phyloP scores from a whole-genome alignment of 345 rosid species.

The Eucalyptus albens region DNA sequence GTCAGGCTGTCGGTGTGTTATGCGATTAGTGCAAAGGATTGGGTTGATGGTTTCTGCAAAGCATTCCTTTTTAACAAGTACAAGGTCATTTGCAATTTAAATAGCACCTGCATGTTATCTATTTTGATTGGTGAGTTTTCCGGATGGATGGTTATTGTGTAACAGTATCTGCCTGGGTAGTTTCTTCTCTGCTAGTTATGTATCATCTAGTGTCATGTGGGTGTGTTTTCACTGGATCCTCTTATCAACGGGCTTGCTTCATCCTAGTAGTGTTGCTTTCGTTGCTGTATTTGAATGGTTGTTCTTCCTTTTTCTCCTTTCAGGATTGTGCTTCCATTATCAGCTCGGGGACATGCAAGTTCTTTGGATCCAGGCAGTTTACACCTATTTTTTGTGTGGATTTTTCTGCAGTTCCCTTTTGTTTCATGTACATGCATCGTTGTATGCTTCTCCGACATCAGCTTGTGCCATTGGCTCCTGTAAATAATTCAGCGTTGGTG shows the following conservation, averaged over 20 bases:
- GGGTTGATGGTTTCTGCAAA: background rate
- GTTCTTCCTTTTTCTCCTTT: background rate
- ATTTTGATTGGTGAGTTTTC: background rate
- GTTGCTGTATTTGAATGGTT: background rate
- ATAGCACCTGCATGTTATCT: background rate
- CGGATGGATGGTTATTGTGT: background rate
- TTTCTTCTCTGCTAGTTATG: background rate
- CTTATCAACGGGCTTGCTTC: background rate
- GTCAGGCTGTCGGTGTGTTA: background rate
- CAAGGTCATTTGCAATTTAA: background rate
- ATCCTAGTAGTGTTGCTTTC: background rate
- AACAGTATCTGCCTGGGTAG: background rate
- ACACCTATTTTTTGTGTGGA: conserved; percentile 53
- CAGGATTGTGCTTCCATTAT: conserved; percentile 35
- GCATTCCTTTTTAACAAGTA: background rate
- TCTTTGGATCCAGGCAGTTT: conserved; percentile 22
- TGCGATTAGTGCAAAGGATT: background rate
- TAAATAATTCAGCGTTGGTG: conserved; percentile 16
- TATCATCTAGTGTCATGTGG: background rate
- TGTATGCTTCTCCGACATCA: conserved; percentile 10
- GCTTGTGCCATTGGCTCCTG: conserved; percentile 17
- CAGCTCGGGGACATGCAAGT: conserved; percentile 50
- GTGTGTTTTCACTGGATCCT: background rate
- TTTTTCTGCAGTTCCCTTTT: conserved; percentile 55
- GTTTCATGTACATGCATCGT: conserved; percentile 47